Base-by-base conservation (phyloP, 306 rosid species). In the Cyamopsis tetragonoloba region DNA sequence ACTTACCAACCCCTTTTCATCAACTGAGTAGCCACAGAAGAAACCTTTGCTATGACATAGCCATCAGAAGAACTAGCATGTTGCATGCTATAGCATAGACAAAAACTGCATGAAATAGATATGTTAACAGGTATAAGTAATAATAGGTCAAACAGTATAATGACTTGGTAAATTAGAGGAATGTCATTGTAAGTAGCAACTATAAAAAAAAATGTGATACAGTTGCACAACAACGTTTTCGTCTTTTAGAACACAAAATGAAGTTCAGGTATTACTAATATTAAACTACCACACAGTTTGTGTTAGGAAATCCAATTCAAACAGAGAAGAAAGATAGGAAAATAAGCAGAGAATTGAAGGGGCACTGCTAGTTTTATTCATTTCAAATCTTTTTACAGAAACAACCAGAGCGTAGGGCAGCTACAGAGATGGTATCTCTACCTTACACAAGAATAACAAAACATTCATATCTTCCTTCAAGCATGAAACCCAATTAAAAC, bases 1-100 rank as follows among this genome's bases (percentile, higher is more conserved):
- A 72, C 86, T 77, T 81, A 92, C 98, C 98, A 92, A 67, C 93
- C 98, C 85, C 98, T 87, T 86, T 92, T 92, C 86, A 92, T 79
- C 81, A 92, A 81, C 74, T 89, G 98, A 76, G 93, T 80, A 69
- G 98, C 96, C 70, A 92, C 96, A 11, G 96, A 86, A 72, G 98
- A 86, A 68, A 89, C 93, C 83, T 92, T 92, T 65, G 73, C 82
- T 82, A 87, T 96, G 67, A 92, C 96, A 80, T 76, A 92, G 53
- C 85, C 77, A 77, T 89, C 96, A 3, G 86, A 81, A 72, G 88
- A 87, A 71, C 77, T 83, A 49, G 96, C 96, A 72, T 88, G 93
- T 71, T 89, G 93, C 98, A 92, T 83, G 22, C 70, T 71, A 76
- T 75, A 89, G 80, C 86, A 74, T 47, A 92, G 74, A 80, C 98